phyloP scores from a whole-genome alignment of 495 filamentous ascomycete genomes.

The Platismatia glauca region DNA sequence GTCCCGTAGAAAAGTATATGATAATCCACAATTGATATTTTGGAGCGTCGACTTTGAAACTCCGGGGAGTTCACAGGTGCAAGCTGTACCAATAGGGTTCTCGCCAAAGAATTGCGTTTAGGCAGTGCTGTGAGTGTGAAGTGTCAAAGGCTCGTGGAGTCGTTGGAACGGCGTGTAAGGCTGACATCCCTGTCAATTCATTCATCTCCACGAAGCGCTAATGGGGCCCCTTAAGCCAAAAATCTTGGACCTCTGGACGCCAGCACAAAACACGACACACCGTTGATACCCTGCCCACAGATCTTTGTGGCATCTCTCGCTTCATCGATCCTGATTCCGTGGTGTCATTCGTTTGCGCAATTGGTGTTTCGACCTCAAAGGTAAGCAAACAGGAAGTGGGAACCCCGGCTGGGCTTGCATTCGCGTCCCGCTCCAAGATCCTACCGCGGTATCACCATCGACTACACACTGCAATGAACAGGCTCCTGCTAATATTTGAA shows the following conservation, averaged over 20 bases:
- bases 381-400: neutral
- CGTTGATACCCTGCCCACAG: neutral
- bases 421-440: neutral
- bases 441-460: neutral
- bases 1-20: conserved; percentile 5
- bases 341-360: conserved; percentile 1
- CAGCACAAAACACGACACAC: neutral
- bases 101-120: neutral
- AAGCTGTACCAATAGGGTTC: neutral
- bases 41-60: neutral
- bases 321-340: neutral
- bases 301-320: neutral
- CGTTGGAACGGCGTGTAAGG: neutral
- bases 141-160: neutral
- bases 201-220: neutral
- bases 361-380: neutral
- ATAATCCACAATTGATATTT: neutral
- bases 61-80: neutral
- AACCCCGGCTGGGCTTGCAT: neutral
- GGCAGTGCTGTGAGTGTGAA: neutral
- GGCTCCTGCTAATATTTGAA: conserved; percentile 6
- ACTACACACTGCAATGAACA: neutral
- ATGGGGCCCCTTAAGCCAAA: neutral
- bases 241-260: neutral
- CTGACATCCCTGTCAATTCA: neutral